These are phyloP conservation scores for Luvunga scandens DNA, from an alignment of 345 rosid genomes.

Conservation along the genomic window DNA sequence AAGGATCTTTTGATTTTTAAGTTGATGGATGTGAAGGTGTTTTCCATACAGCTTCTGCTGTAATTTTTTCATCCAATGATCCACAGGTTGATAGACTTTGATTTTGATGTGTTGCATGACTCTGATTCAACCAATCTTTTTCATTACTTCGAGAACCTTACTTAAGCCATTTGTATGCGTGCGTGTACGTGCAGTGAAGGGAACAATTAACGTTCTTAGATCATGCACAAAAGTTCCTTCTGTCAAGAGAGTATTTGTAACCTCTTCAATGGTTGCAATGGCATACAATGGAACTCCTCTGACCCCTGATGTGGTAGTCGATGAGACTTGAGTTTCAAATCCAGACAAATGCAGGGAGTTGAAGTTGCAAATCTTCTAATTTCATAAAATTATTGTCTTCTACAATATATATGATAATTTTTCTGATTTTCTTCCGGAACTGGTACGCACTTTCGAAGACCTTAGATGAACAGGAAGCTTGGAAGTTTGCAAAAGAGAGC, in stretches of 20 bases:
- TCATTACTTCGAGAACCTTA: not conserved
- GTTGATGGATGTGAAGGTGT: constrained; percentile 56
- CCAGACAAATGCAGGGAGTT: constrained; percentile 16
- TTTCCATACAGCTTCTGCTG: constrained; percentile 55
- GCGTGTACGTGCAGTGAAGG: constrained; percentile 26
- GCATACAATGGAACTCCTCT: constrained; percentile 25
- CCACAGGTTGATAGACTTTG: constrained; percentile 23
- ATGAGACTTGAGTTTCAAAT: constrained; percentile 46
- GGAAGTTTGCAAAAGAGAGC: constrained; percentile 36
- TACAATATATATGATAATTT: not conserved
- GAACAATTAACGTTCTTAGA: constrained; percentile 41
- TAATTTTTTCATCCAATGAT: constrained; percentile 21
- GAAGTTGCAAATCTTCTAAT: constrained; percentile 5
- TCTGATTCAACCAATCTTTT: too few species aligned
- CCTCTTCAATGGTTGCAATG: constrained; percentile 45
- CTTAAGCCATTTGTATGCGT: not conserved
- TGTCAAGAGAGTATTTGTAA: constrained; percentile 42
- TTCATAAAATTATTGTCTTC: not conserved
- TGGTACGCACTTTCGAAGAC: constrained; percentile 44
- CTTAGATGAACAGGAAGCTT: constrained; percentile 45
- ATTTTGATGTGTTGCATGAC: too few species aligned
- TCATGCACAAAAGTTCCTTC: constrained; percentile 35
- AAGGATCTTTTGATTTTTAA: constrained; percentile 29
- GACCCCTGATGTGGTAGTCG: constrained; percentile 27
- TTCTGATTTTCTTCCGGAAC: constrained; percentile 14